phyloP scores from a whole-genome alignment of 345 rosid species.

The Brassica rapa region DNA sequence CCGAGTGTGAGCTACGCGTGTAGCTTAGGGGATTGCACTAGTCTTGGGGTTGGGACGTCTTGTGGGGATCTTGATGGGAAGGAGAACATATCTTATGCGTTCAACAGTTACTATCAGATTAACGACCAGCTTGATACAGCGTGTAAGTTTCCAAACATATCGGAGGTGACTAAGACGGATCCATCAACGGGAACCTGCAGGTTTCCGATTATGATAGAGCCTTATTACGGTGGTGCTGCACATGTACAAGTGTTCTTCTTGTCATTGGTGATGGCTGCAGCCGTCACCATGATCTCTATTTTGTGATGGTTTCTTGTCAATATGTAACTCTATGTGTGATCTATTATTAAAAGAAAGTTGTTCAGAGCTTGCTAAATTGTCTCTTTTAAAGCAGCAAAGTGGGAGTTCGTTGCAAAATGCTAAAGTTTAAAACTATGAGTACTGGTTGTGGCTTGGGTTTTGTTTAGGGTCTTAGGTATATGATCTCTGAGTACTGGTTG shows the following conservation, averaged over 20 bases:
- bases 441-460: background rate
- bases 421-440: background rate
- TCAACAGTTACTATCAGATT: constrained; percentile 86
- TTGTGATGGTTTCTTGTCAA: constrained; percentile 28
- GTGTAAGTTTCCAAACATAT: constrained; percentile 74
- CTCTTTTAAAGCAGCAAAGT: background rate
- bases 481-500: background rate
- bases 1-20: constrained; percentile 86
- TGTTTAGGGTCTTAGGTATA: background rate
- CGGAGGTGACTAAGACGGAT: constrained; percentile 55
- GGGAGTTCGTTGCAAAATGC: background rate
- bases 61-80: constrained; percentile 59
- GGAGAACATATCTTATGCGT: constrained; percentile 81
- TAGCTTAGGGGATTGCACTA: constrained; percentile 73
- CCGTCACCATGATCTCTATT: constrained; percentile 13
- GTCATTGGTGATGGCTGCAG: constrained; percentile 16
- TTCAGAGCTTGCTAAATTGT: background rate
- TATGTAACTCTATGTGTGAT: constrained; percentile 30
- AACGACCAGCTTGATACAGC: constrained; percentile 75
- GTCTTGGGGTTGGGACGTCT: constrained; percentile 86
- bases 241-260: constrained; percentile 5
- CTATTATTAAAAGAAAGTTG: background rate
- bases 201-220: constrained; percentile 69
- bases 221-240: constrained; percentile 59
- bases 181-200: constrained; percentile 64